Evolutionary conservation across 495 filamentous ascomycete genomes (phyloP).

Genomic region (Clohesyomyces aquaticus): DNA sequence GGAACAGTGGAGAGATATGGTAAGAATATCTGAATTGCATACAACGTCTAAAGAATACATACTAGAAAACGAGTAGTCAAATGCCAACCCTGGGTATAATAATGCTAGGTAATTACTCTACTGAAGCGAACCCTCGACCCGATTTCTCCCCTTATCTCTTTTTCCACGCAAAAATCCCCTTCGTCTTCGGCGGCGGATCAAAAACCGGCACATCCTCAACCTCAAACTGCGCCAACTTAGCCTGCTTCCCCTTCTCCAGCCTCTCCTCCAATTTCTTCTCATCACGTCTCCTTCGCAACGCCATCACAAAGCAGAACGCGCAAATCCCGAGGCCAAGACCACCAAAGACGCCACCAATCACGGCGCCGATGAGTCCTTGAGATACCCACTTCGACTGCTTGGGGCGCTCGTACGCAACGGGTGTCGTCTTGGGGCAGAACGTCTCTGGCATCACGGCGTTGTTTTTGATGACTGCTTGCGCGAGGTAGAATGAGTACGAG

Average conservation of each 20-base stretch:
- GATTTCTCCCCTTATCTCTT: constrained; percentile 14
- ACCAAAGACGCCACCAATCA: constrained; percentile 44
- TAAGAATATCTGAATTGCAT: not conserved
- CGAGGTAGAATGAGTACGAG: constrained; percentile 42
- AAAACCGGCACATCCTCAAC: constrained; percentile 32
- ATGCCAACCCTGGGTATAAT: constrained; percentile 32
- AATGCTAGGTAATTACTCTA: constrained; percentile 10
- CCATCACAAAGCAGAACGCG: constrained; percentile 20
- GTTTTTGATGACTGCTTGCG: constrained; percentile 38
- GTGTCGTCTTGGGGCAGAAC: constrained; percentile 40
- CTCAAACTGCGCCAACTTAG: constrained; percentile 36
- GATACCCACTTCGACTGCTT: constrained; percentile 19
- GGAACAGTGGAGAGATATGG: too few species aligned
- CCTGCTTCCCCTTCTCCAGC: constrained; percentile 25
- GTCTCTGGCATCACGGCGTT: constrained; percentile 41
- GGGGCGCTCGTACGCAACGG: constrained; percentile 31
- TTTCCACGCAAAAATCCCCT: constrained; percentile 30
- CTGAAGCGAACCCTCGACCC: not conserved
- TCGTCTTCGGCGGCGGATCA: constrained; percentile 28
- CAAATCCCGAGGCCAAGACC: constrained; percentile 32
- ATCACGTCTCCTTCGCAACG: constrained; percentile 5
- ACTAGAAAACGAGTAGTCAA: constrained; percentile 13
- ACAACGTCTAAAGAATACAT: not conserved
- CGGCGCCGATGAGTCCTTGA: constrained; percentile 42
- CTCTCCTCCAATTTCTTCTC: constrained; percentile 24